phyloP scores from a whole-genome alignment of 169 alveolate genomes.

The Plasmodium fragile region DNA sequence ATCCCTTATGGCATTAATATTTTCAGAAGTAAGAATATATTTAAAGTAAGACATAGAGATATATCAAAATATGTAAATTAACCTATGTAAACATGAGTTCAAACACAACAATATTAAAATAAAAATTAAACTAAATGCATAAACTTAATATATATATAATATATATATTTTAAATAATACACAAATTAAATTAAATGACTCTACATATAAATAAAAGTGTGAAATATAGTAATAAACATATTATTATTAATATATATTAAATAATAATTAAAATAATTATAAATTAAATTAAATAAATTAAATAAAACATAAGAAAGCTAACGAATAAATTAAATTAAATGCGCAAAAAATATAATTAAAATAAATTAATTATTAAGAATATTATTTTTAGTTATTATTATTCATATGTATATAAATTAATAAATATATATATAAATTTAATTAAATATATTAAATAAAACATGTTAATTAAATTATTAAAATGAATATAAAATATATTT shows the following conservation, averaged over 20 bases:
- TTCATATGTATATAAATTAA: background rate
- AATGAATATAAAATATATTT: background rate
- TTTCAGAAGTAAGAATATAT: slow-evolving; percentile 1
- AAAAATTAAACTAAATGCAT: background rate
- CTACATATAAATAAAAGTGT: background rate
- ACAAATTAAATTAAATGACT: background rate
- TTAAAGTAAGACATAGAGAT: background rate
- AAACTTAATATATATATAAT: background rate
- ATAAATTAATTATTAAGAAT: background rate
- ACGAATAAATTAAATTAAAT: background rate
- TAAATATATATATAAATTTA: background rate
- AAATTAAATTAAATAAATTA: background rate
- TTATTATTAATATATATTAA: background rate
- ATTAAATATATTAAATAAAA: background rate
- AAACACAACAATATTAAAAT: background rate
- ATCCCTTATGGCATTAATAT: background rate
- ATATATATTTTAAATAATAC: background rate
- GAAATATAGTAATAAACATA: background rate
- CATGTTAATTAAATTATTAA: background rate
- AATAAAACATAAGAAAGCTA: background rate
- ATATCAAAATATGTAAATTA: background rate
- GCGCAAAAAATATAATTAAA: background rate
- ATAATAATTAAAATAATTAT: background rate
- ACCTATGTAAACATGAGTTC: background rate
- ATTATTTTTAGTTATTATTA: background rate